Conservation (phyloP, 2,329 filamentous ascomycete species). For the Calonectria leucothoes region DNA sequence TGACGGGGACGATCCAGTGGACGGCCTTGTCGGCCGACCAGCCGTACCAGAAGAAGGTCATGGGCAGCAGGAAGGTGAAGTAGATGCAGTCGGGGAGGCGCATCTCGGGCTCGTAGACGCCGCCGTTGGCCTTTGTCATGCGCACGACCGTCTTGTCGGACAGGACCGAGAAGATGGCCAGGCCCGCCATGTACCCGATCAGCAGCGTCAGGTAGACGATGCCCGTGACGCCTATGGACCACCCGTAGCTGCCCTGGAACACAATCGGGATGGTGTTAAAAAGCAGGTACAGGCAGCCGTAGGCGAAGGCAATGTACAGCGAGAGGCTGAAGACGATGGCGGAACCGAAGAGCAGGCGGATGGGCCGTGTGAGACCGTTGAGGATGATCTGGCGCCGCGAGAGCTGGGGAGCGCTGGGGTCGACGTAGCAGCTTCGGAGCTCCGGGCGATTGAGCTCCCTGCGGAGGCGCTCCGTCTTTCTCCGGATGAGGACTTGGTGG, state of each 20-base stretch:
- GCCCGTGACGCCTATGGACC: conserved; percentile 58
- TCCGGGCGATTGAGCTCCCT: conserved; percentile 57
- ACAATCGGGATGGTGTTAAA: conserved; percentile 66
- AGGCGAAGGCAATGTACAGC: conserved; percentile 63
- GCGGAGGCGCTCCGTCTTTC: conserved; percentile 58
- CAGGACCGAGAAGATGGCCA: conserved; percentile 54
- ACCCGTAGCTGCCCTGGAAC: conserved; percentile 60
- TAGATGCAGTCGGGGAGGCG: conserved; percentile 48
- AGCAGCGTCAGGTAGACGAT: conserved; percentile 62
- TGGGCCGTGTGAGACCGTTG: conserved; percentile 66
- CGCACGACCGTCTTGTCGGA: conserved; percentile 59
- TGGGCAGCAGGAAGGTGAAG: conserved; percentile 46
- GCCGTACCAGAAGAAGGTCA: conserved; percentile 50
- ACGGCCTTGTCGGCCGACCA: conserved; percentile 45
- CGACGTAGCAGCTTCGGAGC: conserved; percentile 59
- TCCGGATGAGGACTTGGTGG: conserved; percentile 60
- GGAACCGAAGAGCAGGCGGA: conserved; percentile 63
- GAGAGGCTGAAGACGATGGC: conserved; percentile 60
- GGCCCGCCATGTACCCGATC: conserved; percentile 54
- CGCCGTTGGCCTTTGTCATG: conserved; percentile 58
- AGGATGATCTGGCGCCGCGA: conserved; percentile 38
- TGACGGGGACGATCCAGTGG: conserved; percentile 49
- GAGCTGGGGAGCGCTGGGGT: conserved; percentile 37
- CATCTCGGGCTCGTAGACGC: conserved; percentile 48
- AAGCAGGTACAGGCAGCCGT: conserved; percentile 64